Evolutionary conservation across 2,329 filamentous ascomycete species (phyloP), one percentile per base, ranked within the genome.

Genomic region (Zopfia rhizophila): DNA sequence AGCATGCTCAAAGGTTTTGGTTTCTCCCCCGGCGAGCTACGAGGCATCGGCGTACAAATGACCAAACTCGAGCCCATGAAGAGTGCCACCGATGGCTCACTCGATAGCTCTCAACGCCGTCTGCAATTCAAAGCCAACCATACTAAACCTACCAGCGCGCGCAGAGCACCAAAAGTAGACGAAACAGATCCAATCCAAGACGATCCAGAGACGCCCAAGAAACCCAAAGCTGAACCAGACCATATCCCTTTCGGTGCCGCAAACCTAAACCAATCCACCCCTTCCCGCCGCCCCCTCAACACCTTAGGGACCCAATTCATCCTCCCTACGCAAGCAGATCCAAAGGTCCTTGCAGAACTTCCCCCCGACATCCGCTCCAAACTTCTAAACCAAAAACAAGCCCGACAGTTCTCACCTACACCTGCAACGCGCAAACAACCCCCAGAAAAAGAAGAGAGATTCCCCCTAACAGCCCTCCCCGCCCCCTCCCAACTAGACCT

Each of bases 41-140:
- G 94, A 62, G 94, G 94, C 0, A 78, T 99, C 7, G 94, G 94
- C 0, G 83, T 97, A 1, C 93, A 97, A 66, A 89, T 97, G 85
- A 94, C 91, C 11, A 97, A 91, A 69, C 80, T 99, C 3, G 91
- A 97, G 59, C 85, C 88, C 0, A 75, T 94, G 60, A 96, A 90
- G 62, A 64, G 73, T 12, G 75, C 78, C 2, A 61, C 72, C 1
- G 75, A 80, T n/a, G 81, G 75, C 1, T 60, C 56, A 23, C 70
- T 79, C 2, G 86, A 91, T 40, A 84, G 89, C 50, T 96, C 91
- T 61, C 93, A 97, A 69, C 87, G 82, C 54, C 87, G 83, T 36
- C 78, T 97, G 14, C 84, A 81, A 24, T 97, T 97, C 74, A 86
- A 84, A 42, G 66, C 76, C 6, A 80, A 81, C 33, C 67, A 72